Evolutionary conservation across 1,284 basidiomycete genomes (phyloP), one percentile per base, ranked within the genome.

Genomic region (Leccinum griseonigrum): DNA sequence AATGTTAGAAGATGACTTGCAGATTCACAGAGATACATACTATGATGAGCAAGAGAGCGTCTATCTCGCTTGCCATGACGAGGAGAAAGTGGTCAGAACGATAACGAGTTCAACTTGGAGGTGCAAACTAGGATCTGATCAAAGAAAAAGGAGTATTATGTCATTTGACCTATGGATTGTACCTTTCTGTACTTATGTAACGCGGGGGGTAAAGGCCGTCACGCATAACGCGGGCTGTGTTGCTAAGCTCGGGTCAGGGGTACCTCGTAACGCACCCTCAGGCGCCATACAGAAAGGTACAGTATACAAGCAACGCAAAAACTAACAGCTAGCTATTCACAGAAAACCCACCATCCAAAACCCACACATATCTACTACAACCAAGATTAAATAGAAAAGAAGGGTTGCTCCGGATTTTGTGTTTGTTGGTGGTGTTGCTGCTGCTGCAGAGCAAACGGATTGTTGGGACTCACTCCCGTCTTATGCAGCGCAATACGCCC

Each of bases 391-490:
- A 95, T 84, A 67, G 88, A 88, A 76, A 95, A 95, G 79, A 95
- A 94, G 3, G 93, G 93, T 71, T 91, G 89, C 26, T 95, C 92
- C 66, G 69, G 77, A 68, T 83, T 79, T 63, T 83, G 81, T 66
- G 84, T 78, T 62, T 83, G 81, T 64, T 84, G 83, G 66, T 22
- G 43, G 66, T 22, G 43, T 18, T 50, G 48, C 46, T 83, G 83
- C 65, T 86, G 83, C 64, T 85, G 83, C 58, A 79, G 80, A 66
- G 78, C 75, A 84, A 94, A 95, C 10, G 92, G 92, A 70, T 95
- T 95, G 74, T 90, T 84, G 16, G 75, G 80, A 50, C 71, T 66
- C 43, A 75, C 75, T 3, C 85, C 84, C 2, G 90, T 88, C 70
- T 84, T 83, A 71, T 91, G 87, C 2, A 79, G 67, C 14, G 81